phyloP scores from a whole-genome alignment of 495 filamentous ascomycete species.

The Cudoniella acicularis region DNA sequence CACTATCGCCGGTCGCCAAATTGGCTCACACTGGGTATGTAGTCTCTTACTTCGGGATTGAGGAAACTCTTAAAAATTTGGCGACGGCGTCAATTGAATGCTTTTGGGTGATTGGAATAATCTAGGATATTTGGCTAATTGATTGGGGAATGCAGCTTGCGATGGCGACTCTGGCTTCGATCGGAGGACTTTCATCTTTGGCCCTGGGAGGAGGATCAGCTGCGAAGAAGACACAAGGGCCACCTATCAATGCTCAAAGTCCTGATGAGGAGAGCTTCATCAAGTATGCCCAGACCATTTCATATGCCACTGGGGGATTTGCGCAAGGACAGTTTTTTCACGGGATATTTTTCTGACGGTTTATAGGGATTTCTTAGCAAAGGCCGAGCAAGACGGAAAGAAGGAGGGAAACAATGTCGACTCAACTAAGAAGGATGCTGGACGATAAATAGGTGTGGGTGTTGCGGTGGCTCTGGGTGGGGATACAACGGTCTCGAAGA shows the following conservation, averaged over 20 bases:
- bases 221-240: conserved; percentile 55
- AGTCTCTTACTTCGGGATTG: conserved; percentile 9
- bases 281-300: conserved; percentile 63
- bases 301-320: background rate
- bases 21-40: conserved; percentile 93
- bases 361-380: conserved; percentile 73
- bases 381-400: conserved; percentile 67
- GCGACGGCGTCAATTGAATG: conserved; percentile 7
- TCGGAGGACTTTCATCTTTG: conserved; percentile 55
- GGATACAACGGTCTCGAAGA: conserved; percentile 3
- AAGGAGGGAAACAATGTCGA: conserved; percentile 53
- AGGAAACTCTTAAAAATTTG: conserved; percentile 1
- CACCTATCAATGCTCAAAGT: conserved; percentile 81
- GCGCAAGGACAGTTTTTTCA: background rate
- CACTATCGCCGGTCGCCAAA: conserved; percentile 79
- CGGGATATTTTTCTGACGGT: conserved; percentile 26
- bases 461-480: background rate
- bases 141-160: conserved; percentile 60
- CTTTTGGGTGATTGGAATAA: background rate
- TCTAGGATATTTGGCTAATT: conserved; percentile 14
- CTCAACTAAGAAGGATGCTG: conserved; percentile 60
- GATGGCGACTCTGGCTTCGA: conserved; percentile 70
- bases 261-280: conserved; percentile 97
- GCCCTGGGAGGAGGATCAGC: conserved; percentile 57
- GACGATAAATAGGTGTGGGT: conserved; percentile 41